Base-by-base conservation (phyloP, 2,329 filamentous ascomycete species). In the Aureobasidium sp. region DNA sequence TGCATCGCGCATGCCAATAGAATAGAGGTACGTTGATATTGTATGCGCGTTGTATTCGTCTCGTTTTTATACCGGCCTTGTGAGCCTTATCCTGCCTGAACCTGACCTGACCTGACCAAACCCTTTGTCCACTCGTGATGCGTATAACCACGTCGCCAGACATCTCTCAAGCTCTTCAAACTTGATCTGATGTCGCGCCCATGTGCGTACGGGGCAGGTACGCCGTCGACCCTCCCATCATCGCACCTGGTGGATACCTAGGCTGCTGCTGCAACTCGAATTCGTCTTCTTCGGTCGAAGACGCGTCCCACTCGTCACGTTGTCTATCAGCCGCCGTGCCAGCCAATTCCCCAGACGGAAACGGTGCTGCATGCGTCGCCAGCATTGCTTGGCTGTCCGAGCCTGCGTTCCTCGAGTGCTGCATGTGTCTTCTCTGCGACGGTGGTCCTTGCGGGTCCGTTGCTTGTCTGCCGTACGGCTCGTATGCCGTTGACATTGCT, bases 171-270 rank as follows among this genome's bases (percentile, higher is more conserved):
- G 21, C 15, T 37, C 25, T n/a, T 58, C n/a, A 58, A 25, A 49
- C 58, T 19, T 60, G 47, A 19, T 54, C 46, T 49, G 29, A 19
- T n/a, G 35, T 21, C 11, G 57, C 13, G 29, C 27, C 49, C 49
- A 54, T n/a, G 31, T 60, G 38, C 27, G 47, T 33, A n/a, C 58
- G 47, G 38, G 58, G 49, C 29, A 60, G 33, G 47, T 63, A 59
- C 33, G 59, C 58, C 23, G 54, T 53, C 45, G 57, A 49, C 19
- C 37, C 49, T 50, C 42, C 60, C 57, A 45, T 50, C 13, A 35
- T n/a, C 23, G 57, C 46, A 10, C 45, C 38, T 10, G 58, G 58
- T 19, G 35, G 58, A 54, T 54, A 60, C n/a, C 45, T 37, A 13
- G 46, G 25, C 38, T 40, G 55, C 27, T 46, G 54, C 31, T 54